Base-by-base conservation (phyloP, 257 asterid genomes). In the Solanum bukasovii region DNA sequence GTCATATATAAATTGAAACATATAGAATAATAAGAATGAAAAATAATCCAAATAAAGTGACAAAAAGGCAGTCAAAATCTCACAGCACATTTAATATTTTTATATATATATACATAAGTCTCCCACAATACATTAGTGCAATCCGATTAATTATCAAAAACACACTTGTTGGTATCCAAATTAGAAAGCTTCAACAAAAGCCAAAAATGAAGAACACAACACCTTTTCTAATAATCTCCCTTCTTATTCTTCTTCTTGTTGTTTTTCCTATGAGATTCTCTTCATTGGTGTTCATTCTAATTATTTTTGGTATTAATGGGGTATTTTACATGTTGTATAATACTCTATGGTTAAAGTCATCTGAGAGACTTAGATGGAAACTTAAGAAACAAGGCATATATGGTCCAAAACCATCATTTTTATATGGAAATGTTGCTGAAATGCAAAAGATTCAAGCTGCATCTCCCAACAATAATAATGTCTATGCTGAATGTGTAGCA, bases 391-490 rank as follows among this genome's bases (percentile, higher is more conserved):
- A 96, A 92, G 98, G 98, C 13, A 93, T 95, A 31, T 87, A n/a
- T 83, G 98, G 98, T 87, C 98, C 98, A 31, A 90, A 52, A 42
- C 95, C 98, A 67, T 89, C 90, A 63, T 67, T 94, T 20, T 44
- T 92, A 0, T 91, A 89, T 81, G 98, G 98, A n/a, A 96, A 95
- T 89, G 89, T 90, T 72, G 46, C 90, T 88, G 96, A 95, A 94
- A 96, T 96, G 98, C 93, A 95, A 85, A 91, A 56, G 86, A 94
- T 96, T 70, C 96, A 95, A 88, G 94, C 92, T 34, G 67, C 90
- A 3, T 52, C 92, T 20, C 88, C 87, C 4, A 71, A 77, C 8
- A 75, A 88, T n/a, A 71, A 77, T 6, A 75, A 89, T n/a, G 71
- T 63, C 4, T 49, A 79, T 79, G 91, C 89, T 75, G 95, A 93